These are phyloP conservation scores for Kodamaea anthophila DNA, from an alignment of 1,139 yeast genomes.

Conservation along the genomic window DNA sequence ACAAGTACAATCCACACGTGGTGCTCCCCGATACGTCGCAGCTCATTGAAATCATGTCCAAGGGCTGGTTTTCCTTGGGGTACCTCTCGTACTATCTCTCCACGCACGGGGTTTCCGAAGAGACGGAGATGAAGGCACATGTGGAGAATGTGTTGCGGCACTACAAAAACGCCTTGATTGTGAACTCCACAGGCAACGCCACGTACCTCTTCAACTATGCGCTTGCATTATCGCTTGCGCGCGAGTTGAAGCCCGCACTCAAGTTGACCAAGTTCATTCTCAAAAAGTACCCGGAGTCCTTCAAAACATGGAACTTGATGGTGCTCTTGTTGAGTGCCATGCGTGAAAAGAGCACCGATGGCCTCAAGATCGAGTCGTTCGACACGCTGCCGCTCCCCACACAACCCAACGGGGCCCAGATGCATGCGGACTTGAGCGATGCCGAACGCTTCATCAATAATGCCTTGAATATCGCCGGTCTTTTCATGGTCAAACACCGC, in stretches of 20 bases:
- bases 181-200: slow-evolving; percentile 35
- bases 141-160: slow-evolving; percentile 16
- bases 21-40: slow-evolving; percentile 25
- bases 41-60: slow-evolving; percentile 28
- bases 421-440: slow-evolving; percentile 13
- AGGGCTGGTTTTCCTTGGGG: slow-evolving; percentile 38
- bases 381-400: slow-evolving; percentile 5
- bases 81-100: slow-evolving; percentile 27
- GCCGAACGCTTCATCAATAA: slow-evolving; percentile 37
- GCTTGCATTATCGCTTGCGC: slow-evolving; percentile 26
- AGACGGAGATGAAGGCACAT: slow-evolving; percentile 14
- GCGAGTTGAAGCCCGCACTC: slow-evolving; percentile 23
- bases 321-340: slow-evolving; percentile 27
- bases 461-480: slow-evolving; percentile 40
- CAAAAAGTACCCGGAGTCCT: slow-evolving; percentile 39
- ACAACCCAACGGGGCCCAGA: slow-evolving; percentile 6
- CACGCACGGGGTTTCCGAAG: slow-evolving; percentile 22
- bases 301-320: slow-evolving; percentile 42
- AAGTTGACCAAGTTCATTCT: slow-evolving; percentile 39
- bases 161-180: slow-evolving; percentile 34
- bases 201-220: slow-evolving; percentile 33
- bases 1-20: slow-evolving; percentile 31
- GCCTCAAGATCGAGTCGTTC: slow-evolving; percentile 7
- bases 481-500: slow-evolving; percentile 27
- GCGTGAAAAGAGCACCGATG: slow-evolving; percentile 22